Percentiles rank a stretch among this genome's conserved stretches.
phyloP scores from a whole-genome alignment of 1,284 basidiomycete genomes.

The Erythrobasidium hasegawianum region DNA sequence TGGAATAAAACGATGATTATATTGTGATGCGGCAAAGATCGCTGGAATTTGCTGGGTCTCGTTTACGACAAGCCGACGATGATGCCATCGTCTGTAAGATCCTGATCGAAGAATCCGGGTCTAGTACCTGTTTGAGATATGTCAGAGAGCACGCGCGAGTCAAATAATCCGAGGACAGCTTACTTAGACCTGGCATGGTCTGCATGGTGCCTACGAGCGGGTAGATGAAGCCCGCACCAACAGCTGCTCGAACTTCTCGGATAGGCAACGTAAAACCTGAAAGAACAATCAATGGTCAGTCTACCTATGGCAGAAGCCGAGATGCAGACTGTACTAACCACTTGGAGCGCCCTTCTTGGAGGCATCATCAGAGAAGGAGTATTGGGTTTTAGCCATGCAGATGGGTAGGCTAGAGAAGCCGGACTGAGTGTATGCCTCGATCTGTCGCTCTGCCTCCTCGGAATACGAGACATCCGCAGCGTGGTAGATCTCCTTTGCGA shows the following conservation, averaged over 20 bases:
- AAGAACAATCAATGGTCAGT: conserved; percentile 10
- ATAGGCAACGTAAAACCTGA: conserved; percentile 89
- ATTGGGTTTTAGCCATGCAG: conserved; percentile 71
- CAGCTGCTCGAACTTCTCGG: conserved; percentile 78
- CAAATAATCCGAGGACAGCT: conserved; percentile 1
- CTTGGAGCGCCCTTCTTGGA: conserved; percentile 82
- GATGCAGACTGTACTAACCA: conserved; percentile 48
- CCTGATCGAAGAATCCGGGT: conserved; percentile 42
- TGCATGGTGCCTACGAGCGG: conserved; percentile 66
- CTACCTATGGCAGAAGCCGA: neutral
- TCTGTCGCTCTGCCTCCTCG: conserved; percentile 74
- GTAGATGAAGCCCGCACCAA: conserved; percentile 93
- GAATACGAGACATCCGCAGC: conserved; percentile 68
- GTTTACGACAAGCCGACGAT: conserved; percentile 49
- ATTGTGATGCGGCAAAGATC: neutral
- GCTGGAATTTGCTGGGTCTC: neutral
- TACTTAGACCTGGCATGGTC: conserved; percentile 9
- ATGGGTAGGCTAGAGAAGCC: conserved; percentile 76
- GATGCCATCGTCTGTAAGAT: conserved; percentile 47
- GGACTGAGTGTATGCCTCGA: conserved; percentile 88
- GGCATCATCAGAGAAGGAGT: conserved; percentile 93
- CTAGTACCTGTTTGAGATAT: conserved; percentile 40
- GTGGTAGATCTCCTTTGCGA: conserved; percentile 84
- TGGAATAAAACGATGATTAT: conserved; percentile 18
- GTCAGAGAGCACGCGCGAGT: conserved; percentile 83